Evolutionary conservation across 768 basidiomycete genomes (phyloP), one percentile per base, ranked within the genome.

Genomic region (Agaricus blazei): DNA sequence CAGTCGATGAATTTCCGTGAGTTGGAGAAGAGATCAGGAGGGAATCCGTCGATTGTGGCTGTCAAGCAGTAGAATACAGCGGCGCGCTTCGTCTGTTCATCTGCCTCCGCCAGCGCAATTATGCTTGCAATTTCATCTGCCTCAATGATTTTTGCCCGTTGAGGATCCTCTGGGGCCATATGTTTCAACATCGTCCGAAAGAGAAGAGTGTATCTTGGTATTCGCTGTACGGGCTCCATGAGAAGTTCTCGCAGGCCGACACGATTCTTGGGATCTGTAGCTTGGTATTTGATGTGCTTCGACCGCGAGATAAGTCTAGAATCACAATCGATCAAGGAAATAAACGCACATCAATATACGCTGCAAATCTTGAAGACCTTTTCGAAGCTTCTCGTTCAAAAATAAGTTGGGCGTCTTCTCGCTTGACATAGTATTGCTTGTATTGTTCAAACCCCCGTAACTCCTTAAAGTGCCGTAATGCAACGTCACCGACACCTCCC

Each of bases 191-290:
- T 98, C 4, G 81, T 90, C 57, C 91, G 87, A 70, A 96, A 92
- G 60, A 98, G 78, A 26, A 98, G 76, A 1, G 93, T 95, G 70
- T 98, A 98, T 60, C 96, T 79, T 3, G 95, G 94, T 64, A 98
- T 93, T 34, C 95, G 85, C 65, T 98, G 95, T 4, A 97, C 92
- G 14, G 95, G 95, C 61, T 98, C 95, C 86, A 96, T 96, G 23
- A 98, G 78, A 48, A 97, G 81, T 67, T 96, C 94, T 27, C 94
- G 81, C 52, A 98, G 75, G 43, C 91, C 93, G 54, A 96, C 81
- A 40, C 93, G 89, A 66, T 90, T 93, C 62, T 79, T 79, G 29
- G 78, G 68, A 60, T 90, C 90, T 23, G 82, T 74, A 14, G 82
- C 82, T 59, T 87, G 83, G 66, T 95, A 96, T 75, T 96, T 94